Base-by-base conservation (phyloP, 495 filamentous ascomycete genomes). In the Xylaria cubensis region DNA sequence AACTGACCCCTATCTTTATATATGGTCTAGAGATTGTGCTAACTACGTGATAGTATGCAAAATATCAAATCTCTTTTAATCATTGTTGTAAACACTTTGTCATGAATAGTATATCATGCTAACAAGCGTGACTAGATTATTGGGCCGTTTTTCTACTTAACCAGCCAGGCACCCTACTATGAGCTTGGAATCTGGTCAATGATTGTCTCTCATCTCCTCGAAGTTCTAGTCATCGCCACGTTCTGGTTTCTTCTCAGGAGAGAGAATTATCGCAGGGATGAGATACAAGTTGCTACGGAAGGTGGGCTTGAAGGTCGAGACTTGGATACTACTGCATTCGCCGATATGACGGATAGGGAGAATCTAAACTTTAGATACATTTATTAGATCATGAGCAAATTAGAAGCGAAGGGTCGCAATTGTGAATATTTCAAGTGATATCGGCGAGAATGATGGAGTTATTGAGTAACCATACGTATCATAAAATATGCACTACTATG, bases 131-230 rank as follows among this genome's bases (percentile, higher is more conserved):
- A 21, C 21, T 48, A 71, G 64, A 86, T 89, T 41, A 83, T 85
- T 0, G 88, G 89, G 0, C 89, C 89, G 0, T 90, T 90, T 78
- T 90, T 91, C 80, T 90, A 90, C 75, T 88, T 88, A 73, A 83
- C 83, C 1, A 79, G 77, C 24, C 88, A 91, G 75, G 85, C 83
- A 24, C 88, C 88, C 24, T 80, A 80, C 4, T 91, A 91, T 69
- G 71, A 77, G 2, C 85, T 90, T 21, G 89, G 88, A 5, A 89
- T 91, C 61, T 90, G 88, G 82, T 87, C 85, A 1, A 89, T 90
- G 83, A 89, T 92, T 66, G 86, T 90, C 8, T 86, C 85, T 13
- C 88, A 90, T 72, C 76, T 89, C 24, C 81, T 87, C 48, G 86
- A 90, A 75, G 86, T 83, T 26, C 75, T 82, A 21, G 74, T 89